Base-by-base conservation (phyloP, 139 green algal genomes). In the Chlamydomonas applanata region DNA sequence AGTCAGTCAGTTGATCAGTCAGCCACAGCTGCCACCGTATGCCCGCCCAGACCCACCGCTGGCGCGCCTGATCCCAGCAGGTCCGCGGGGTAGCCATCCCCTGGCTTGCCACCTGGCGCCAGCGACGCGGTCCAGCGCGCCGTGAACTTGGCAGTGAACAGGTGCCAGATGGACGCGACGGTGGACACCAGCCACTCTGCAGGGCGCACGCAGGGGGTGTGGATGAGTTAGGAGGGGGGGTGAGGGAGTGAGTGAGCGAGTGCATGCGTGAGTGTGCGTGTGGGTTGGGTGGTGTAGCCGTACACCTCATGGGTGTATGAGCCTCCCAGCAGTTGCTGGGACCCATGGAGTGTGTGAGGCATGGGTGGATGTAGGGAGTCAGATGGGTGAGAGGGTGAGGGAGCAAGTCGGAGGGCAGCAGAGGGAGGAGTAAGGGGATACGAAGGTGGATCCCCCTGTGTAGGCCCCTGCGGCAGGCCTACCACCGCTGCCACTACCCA, bases 111-210 rank as follows among this genome's bases (percentile, higher is more conserved):
- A 4, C 82, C 62, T 54, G 68, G 36, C 16, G 40, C 61, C 29
- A 30, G 25, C 54, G 40, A 46, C 25, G 57, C 46, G 35, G 75
- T 61, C 83, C 94, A 98, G 46, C 96, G 82, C 27, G 69, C 66
- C 33, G 79, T 1, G 65, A 98, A 98, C 61, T 84, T 69, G 25
- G 20, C 2, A 11, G 13, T n/a, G 67, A 97, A 97, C n/a, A 49
- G 56, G 9, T 77, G 35, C 91, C 91, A 97, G 4, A 91, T 75
- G 33, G 89, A 81, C 3, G 57, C 68, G 24, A 89, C 44, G 52
- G 32, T 71, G 20, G 77, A 27, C 72, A 92, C 67, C 65, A 97
- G 64, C 89, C 89, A 93, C 16, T n/a, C 44, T 63, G 79, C n/a
- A 36, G n/a, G 13, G 17, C 40, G 24, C 57, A 4, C 57, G 4